Evolutionary conservation across 257 asterid species (phyloP), one percentile per base, ranked within the genome.

Genomic region (Ilex aquifolium): DNA sequence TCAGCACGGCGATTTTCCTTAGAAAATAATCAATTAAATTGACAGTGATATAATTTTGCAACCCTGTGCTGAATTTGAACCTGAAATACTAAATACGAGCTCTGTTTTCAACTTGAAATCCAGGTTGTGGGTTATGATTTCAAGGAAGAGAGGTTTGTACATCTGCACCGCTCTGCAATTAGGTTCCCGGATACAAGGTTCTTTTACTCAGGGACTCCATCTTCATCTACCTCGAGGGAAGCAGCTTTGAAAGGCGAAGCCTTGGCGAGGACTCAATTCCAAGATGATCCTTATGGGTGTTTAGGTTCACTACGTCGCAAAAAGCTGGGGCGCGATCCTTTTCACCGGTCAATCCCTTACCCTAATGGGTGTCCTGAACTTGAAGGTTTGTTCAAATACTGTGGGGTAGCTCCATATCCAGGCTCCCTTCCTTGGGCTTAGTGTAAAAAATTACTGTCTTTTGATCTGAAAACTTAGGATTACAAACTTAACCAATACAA

Each of bases 281-380:
- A 74, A 56, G 94, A 82, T 48, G 99, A 92, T 64, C 99, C 96
- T 32, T 89, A 80, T 15, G 97, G 97, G 13, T 92, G 99, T 70
- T 57, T 71, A 60, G 95, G 97, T 44, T 72, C 91, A 4, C 79
- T 92, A 70, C 79, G 57, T 15, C 94, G 75, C 62, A 92, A 92
- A 62, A 92, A 87, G 68, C 74, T 87, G 36, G 88, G 87, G 2
- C 96, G 91, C 0, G 95, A 92, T 60, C 99, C 97, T 15, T 89
- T 92, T 70, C 99, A 89, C 61, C 82, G 99, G 36, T 68, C 97
- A 3, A 74, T 92, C 52, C 99, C 99, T 63, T 89, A 92, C 74
- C 99, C 99, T 11, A 87, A 80, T 57, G 97, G 97, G 10, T 92
- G 97, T 52, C 99, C 97, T 6, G 99, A 92, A 74, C 85, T 92